Percentiles rank a stretch among this genome's conserved stretches.
These are phyloP conservation scores for Tripterygium wilfordii DNA, from an alignment of 177 flowering plant genomes.

Conservation along the genomic window DNA sequence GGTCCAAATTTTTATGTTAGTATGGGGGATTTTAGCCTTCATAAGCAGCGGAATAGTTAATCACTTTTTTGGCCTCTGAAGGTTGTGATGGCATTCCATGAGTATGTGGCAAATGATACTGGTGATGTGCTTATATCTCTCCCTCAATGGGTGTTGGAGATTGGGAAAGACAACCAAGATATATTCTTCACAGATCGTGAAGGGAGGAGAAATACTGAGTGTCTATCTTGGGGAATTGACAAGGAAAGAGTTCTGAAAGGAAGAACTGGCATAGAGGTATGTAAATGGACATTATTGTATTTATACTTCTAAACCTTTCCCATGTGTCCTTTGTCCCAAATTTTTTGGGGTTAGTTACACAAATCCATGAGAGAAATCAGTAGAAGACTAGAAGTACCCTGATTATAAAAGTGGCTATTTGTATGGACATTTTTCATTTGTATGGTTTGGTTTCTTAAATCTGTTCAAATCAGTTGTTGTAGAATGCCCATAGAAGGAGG, in stretches of 20 bases:
- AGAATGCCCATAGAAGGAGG: too few relatives aligned
- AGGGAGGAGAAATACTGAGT: constrained; percentile 74
- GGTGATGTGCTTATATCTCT: constrained; percentile 41
- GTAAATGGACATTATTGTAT: background rate
- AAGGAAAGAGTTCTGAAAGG: constrained; percentile 76
- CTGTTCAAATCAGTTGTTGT: too few relatives aligned
- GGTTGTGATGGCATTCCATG: constrained; percentile 86
- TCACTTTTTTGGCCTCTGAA: constrained; percentile 18
- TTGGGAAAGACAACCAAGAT: constrained; percentile 63
- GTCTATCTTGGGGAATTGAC: constrained; percentile 85
- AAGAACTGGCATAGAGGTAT: constrained; percentile 88
- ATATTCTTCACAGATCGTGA: constrained; percentile 82
- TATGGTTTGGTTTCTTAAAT: too few relatives aligned
- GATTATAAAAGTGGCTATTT: too few relatives aligned
- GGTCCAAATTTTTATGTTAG: too few relatives aligned
- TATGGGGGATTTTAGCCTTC: too few relatives aligned
- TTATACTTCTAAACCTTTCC: background rate
- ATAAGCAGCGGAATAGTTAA: too few relatives aligned
- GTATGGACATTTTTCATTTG: too few relatives aligned
- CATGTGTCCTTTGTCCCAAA: background rate
- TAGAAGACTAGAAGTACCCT: too few relatives aligned
- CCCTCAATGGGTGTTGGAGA: constrained; percentile 77
- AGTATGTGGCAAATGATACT: constrained; percentile 46
- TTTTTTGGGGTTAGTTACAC: too few relatives aligned
- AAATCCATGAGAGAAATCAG: too few relatives aligned